Percentiles rank a stretch among this genome's conserved stretches.
Evolutionary conservation across 306 rosid species (phyloP).

Genomic region (Prunus padus): DNA sequence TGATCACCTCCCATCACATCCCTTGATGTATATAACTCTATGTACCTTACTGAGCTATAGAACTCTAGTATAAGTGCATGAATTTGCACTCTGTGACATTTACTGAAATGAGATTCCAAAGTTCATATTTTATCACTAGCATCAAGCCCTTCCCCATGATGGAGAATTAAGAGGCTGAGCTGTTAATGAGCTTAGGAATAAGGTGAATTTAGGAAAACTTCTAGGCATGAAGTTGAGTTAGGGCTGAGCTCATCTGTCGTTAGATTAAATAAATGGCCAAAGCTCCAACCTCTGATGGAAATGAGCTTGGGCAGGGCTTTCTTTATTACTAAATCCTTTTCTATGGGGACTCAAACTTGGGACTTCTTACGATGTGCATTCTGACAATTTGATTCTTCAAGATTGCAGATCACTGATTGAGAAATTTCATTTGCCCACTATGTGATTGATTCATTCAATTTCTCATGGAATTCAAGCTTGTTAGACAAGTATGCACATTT

Average conservation of each 20-base stretch:
- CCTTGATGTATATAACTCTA: background rate
- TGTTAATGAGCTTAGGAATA: background rate
- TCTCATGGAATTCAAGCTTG: background rate
- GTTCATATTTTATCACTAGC: background rate
- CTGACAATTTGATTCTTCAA: no score
- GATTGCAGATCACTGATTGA: no score
- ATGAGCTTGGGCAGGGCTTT: no score
- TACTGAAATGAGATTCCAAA: background rate
- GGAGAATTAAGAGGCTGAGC: slow-evolving; percentile 1
- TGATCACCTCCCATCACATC: background rate
- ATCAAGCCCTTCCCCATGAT: background rate
- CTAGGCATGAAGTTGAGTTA: background rate
- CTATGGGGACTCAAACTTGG: no score
- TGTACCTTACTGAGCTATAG: background rate
- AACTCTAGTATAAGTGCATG: background rate
- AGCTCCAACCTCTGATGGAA: background rate
- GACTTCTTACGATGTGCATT: no score
- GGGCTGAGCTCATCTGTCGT: background rate
- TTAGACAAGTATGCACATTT: background rate
- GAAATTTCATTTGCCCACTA: no score
- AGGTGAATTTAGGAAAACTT: background rate
- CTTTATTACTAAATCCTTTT: no score
- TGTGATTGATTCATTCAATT: background rate
- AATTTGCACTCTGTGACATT: background rate
- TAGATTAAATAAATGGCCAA: background rate